Base-by-base conservation (phyloP, 495 filamentous ascomycete genomes). In the Tuber microsphaerosporum region DNA sequence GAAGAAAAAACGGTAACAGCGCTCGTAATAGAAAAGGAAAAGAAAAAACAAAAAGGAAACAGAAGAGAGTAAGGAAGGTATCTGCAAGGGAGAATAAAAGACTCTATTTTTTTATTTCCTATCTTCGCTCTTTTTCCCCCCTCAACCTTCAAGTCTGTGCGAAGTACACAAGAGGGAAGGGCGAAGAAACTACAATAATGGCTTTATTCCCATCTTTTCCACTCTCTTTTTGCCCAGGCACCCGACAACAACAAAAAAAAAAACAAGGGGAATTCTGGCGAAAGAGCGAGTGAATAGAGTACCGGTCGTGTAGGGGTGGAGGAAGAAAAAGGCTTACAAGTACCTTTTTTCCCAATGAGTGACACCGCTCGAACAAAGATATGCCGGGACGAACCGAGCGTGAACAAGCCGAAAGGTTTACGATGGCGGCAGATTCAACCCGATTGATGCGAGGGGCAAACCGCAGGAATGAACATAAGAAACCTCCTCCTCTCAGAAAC, bases 341-440 rank as follows among this genome's bases (percentile, higher is more conserved):
- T 61, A 34, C 56, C 56, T 65, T 5, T 65, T 65, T 65, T 2
- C 56, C 31, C 4, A 31, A 3, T 34, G 26, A 34, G 4, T 65
- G 56, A 34, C 42, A 12, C 5, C 42, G 56, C 17, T 34, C 14
- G 31, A 31, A 34, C 26, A 10, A 70, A 37, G 70, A 75, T 75
- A 77, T 75, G 73, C 77, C 76, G 76, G 79, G 76, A 75, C 70
- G 76, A 56, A 65, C 76, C 76, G 77, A 79, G 77, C 61, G 76
- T 75, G 76, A 72, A 73, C 14, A 65, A 65, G 17, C 56, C 31
- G n/a, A 65, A 34, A 26, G 14, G 26, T 65, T 65, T 65, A 65
- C 26, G 56, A 72, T 61, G 46, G 69, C 71, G 73, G 70, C 73
- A 76, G 74, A 76, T 69, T 78, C n/a, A 10, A 61, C n/a, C 22